phyloP scores from a whole-genome alignment of 139 green algal genomes.

The Coccomyxa sp. region DNA sequence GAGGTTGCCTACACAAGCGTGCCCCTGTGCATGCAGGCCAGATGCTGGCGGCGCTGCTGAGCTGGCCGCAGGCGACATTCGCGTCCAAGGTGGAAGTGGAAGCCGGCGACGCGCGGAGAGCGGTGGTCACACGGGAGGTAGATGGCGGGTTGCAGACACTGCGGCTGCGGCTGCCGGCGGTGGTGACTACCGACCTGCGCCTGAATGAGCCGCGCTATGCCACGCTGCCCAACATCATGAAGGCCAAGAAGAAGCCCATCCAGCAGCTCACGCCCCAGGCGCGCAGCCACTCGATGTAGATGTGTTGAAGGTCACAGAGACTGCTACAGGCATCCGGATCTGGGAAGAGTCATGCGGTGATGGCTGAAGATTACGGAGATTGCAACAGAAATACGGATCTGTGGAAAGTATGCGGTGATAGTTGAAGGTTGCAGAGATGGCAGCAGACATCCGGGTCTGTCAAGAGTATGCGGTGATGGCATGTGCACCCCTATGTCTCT shows the following conservation, averaged over 20 bases:
- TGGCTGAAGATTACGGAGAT: too few relatives aligned
- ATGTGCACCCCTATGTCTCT: too few relatives aligned
- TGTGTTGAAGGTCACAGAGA: too few relatives aligned
- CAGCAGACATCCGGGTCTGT: too few relatives aligned
- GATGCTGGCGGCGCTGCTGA: constrained; percentile 83
- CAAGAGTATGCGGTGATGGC: too few relatives aligned
- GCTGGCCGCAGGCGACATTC: constrained; percentile 92
- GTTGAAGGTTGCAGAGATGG: too few relatives aligned
- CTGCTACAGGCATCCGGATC: too few relatives aligned
- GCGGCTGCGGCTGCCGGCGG: constrained; percentile 67
- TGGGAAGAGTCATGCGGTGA: too few relatives aligned
- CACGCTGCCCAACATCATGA: constrained; percentile 90
- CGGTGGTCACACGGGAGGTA: constrained; percentile 58
- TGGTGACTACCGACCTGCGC: constrained; percentile 88
- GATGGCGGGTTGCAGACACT: constrained; percentile 81
- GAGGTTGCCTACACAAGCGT: neutral
- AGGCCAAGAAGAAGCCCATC: constrained; percentile 89
- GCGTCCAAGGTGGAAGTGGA: constrained; percentile 75
- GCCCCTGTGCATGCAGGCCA: constrained; percentile 57
- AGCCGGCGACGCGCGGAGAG: constrained; percentile 16
- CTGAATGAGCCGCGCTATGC: constrained; percentile 92
- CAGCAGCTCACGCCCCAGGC: constrained; percentile 37
- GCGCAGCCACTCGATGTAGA: neutral
- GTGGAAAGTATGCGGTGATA: too few relatives aligned
- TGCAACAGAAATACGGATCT: too few relatives aligned